Evolutionary conservation across 1,139 yeast genomes (phyloP).

Genomic region (Geotrichum aggregatum): DNA sequence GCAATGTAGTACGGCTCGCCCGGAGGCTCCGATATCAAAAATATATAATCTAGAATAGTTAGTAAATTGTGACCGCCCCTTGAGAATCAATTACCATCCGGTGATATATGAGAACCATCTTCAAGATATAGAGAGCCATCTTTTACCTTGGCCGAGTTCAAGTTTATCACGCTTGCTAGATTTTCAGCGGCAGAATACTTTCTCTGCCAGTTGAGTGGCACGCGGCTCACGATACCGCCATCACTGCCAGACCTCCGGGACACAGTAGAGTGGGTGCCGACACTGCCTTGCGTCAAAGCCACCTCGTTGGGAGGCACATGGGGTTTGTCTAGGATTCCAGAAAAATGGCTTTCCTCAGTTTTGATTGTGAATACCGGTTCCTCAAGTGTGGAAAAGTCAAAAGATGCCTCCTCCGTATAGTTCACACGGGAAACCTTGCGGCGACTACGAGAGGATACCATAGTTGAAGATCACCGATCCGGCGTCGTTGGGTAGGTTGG

Average conservation of each 20-base stretch:
- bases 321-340: background rate
- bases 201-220: conserved; percentile 25
- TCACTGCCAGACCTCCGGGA: background rate
- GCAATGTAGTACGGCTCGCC: conserved; percentile 94
- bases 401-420: conserved; percentile 31
- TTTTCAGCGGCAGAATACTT: conserved; percentile 31
- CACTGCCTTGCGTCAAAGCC: background rate
- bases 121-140: conserved; percentile 37
- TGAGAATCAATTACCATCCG: conserved; percentile 32
- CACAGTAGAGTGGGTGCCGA: background rate
- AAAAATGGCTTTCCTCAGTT: background rate
- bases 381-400: background rate
- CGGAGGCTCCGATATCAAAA: conserved; percentile 87
- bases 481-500: background rate
- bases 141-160: conserved; percentile 41
- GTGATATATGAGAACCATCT: conserved; percentile 36
- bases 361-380: background rate
- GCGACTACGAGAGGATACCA: conserved; percentile 24
- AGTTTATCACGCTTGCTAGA: conserved; percentile 36
- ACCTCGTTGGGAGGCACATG: background rate
- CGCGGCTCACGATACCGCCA: background rate
- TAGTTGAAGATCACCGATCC: background rate
- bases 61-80: conserved; percentile 2
- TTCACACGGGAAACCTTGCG: conserved; percentile 33
- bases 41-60: conserved; percentile 54